Percentiles rank a stretch among this genome's conserved stretches.
Conservation (phyloP, 768 basidiomycete species). For the Lactarius sanguifluus region DNA sequence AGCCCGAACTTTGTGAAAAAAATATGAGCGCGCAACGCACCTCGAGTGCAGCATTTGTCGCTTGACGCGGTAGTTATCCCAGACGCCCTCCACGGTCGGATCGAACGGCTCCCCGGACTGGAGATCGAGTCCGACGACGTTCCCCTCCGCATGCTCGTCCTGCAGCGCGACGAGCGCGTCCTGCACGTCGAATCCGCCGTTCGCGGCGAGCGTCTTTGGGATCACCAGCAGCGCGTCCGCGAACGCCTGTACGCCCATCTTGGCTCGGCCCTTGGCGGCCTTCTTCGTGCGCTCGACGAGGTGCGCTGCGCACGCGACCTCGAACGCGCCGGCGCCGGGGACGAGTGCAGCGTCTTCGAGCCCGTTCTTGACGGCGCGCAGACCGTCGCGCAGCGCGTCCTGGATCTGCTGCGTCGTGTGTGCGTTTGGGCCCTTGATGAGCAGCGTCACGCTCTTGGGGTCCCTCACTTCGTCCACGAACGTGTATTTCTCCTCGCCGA, state of each 20-base stretch:
- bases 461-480: slow-evolving; percentile 96
- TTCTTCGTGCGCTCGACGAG: slow-evolving; percentile 78
- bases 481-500: slow-evolving; percentile 98
- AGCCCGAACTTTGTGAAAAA: slow-evolving; percentile 25
- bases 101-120: slow-evolving; percentile 95
- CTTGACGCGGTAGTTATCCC: slow-evolving; percentile 99
- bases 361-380: slow-evolving; percentile 95
- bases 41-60: slow-evolving; percentile 98
- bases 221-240: slow-evolving; percentile 93
- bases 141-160: slow-evolving; percentile 96
- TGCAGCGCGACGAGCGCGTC: slow-evolving; percentile 91
- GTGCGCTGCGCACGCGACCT: slow-evolving; percentile 87
- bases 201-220: slow-evolving; percentile 94
- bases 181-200: slow-evolving; percentile 97
- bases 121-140: slow-evolving; percentile 87
- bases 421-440: slow-evolving; percentile 96
- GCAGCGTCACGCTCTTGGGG: slow-evolving; percentile 91
- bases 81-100: slow-evolving; percentile 92
- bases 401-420: slow-evolving; percentile 96
- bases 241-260: slow-evolving; percentile 97
- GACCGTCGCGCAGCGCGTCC: slow-evolving; percentile 96
- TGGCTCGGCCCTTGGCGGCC: slow-evolving; percentile 87
- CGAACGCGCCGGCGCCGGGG: slow-evolving; percentile 98
- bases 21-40: slow-evolving; percentile 46
- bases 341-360: slow-evolving; percentile 86